A percentile compares a stretch with the other conserved stretches of the same genome.
phyloP scores from a whole-genome alignment of 306 rosid genomes.

The Lithocarpus polystachyus region DNA sequence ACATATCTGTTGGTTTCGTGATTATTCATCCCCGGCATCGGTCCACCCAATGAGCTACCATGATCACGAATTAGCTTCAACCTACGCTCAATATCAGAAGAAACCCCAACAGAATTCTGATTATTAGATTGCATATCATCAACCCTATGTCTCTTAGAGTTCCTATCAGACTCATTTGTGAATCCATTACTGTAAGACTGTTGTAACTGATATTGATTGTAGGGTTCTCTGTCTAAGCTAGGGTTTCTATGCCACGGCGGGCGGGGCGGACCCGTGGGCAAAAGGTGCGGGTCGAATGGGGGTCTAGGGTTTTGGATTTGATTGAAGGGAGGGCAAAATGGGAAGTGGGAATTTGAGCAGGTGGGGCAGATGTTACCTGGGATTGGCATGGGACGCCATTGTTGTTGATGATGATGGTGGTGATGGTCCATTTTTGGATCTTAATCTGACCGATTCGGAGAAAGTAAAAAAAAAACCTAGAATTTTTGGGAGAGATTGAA shows the following conservation, averaged over 20 bases:
- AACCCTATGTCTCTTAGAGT: slow-evolving; percentile 59
- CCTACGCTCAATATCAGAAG: slow-evolving; percentile 60
- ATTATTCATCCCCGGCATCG: not conserved
- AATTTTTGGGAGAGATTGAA: not conserved
- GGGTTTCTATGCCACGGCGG: slow-evolving; percentile 34
- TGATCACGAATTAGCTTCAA: slow-evolving; percentile 86
- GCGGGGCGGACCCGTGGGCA: slow-evolving; percentile 11
- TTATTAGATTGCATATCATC: slow-evolving; percentile 25
- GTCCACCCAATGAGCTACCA: slow-evolving; percentile 37
- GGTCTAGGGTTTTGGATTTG: slow-evolving; percentile 33
- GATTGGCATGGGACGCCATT: slow-evolving; percentile 48
- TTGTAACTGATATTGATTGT: slow-evolving; percentile 20
- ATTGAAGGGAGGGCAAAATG: slow-evolving; percentile 51
- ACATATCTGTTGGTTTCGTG: not conserved
- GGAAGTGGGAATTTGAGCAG: slow-evolving; percentile 47
- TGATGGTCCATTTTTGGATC: slow-evolving; percentile 31
- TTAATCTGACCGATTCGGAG: not conserved
- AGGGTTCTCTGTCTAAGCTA: slow-evolving; percentile 20
- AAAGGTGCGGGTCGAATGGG: slow-evolving; percentile 21
- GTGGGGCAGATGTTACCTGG: slow-evolving; percentile 39
- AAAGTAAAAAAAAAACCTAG: not conserved
- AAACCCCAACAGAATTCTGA: slow-evolving; percentile 7
- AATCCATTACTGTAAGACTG: slow-evolving; percentile 19
- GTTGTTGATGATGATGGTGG: slow-evolving; percentile 32
- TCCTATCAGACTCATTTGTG: slow-evolving; percentile 45